Conservation (phyloP, 768 basidiomycete genomes). For the Boletus rubescentipes region DNA sequence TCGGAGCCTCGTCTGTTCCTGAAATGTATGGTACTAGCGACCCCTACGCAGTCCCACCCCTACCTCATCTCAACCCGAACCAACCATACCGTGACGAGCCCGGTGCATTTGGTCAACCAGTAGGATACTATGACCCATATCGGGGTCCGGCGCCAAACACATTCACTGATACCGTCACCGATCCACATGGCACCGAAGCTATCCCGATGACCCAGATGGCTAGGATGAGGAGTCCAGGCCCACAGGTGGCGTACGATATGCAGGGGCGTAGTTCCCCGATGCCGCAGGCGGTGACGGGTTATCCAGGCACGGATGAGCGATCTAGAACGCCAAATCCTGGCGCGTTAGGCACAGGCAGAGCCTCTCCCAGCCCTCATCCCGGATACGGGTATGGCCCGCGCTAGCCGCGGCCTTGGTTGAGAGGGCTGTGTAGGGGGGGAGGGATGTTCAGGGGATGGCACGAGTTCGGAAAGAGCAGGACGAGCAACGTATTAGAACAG, state of each 20-base stretch:
- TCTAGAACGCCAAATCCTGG: conserved; percentile 31
- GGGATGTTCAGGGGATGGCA: conserved; percentile 9
- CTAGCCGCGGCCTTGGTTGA: conserved; percentile 16
- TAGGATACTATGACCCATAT: conserved; percentile 77
- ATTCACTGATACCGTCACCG: conserved; percentile 43
- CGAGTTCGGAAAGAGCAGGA: conserved; percentile 7
- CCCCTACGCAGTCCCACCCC: conserved; percentile 81
- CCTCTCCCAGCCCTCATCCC: conserved; percentile 47
- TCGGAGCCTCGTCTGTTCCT: conserved; percentile 45
- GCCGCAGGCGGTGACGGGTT: conserved; percentile 42
- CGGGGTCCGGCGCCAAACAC: conserved; percentile 70
- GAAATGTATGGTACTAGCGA: conserved; percentile 46
- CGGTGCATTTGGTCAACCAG: conserved; percentile 34
- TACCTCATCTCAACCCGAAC: conserved; percentile 78
- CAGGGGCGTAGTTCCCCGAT: conserved; percentile 39
- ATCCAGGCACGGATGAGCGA: conserved; percentile 31
- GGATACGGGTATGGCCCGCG: conserved; percentile 43
- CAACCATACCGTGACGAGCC: conserved; percentile 78
- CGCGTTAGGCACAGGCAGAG: conserved; percentile 30
- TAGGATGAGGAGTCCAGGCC: conserved; percentile 41
- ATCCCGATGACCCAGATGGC: conserved; percentile 76
- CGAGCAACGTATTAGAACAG: conserved; percentile 17
- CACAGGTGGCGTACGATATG: conserved; percentile 40
- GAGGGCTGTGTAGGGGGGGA: neutral
- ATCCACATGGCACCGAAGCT: conserved; percentile 47